phyloP scores from a whole-genome alignment of 2,329 filamentous ascomycete genomes.

The Penicillium sp. region DNA sequence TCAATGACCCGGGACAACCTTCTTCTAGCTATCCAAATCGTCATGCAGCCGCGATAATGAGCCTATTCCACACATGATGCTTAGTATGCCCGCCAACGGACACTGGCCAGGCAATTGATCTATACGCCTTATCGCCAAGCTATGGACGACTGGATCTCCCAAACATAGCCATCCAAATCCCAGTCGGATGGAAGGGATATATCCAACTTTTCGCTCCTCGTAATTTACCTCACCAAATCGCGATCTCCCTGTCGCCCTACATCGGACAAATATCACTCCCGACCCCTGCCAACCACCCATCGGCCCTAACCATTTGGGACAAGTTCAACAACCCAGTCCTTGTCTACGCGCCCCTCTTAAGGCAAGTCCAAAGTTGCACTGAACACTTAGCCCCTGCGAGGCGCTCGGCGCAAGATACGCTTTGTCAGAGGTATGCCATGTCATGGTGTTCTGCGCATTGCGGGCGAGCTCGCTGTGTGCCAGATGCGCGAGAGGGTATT shows the following conservation, averaged over 20 bases:
- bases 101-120: too few species aligned
- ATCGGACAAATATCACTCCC: constrained; percentile 46
- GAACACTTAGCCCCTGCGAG: constrained; percentile 28
- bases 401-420: constrained; percentile 51
- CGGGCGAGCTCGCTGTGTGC: constrained; percentile 51
- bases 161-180: too few species aligned
- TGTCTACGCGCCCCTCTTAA: constrained; percentile 49
- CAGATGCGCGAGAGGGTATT: constrained; percentile 53
- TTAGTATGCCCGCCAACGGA: too few species aligned
- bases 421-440: constrained; percentile 47
- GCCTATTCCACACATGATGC: too few species aligned
- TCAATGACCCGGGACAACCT: background rate
- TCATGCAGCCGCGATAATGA: background rate
- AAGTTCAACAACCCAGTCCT: too few species aligned
- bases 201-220: too few species aligned
- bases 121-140: too few species aligned
- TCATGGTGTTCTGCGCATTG: constrained; percentile 50
- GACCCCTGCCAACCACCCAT: constrained; percentile 46
- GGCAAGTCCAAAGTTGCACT: constrained; percentile 48
- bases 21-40: background rate
- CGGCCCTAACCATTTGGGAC: too few species aligned
- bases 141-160: too few species aligned
- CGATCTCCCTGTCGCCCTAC: constrained; percentile 32
- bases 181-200: too few species aligned
- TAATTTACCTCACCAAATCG: background rate